phyloP scores from a whole-genome alignment of 768 basidiomycete genomes.

The Suillus brevipes region DNA sequence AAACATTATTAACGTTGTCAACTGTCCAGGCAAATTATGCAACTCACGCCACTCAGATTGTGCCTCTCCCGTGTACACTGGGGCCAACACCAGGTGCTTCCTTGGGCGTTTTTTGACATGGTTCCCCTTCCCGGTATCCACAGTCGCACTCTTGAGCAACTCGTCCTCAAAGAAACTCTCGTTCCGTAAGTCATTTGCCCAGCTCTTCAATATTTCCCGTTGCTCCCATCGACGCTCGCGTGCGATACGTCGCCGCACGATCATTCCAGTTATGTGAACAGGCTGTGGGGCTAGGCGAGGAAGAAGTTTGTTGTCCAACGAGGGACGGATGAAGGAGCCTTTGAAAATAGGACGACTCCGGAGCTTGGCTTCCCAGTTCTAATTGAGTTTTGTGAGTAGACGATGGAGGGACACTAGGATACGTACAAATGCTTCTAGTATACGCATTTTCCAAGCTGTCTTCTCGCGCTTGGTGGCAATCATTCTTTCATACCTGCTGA shows the following conservation, averaged over 20 bases:
- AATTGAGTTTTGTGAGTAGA: constrained; percentile 4
- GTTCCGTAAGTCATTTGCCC: constrained; percentile 32
- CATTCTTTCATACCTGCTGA: constrained; percentile 59
- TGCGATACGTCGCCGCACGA: constrained; percentile 46
- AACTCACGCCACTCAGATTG: neutral
- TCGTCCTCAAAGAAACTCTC: constrained; percentile 42
- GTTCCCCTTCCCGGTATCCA: too few species aligned
- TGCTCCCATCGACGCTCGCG: constrained; percentile 47
- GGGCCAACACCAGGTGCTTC: neutral
- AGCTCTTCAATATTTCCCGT: constrained; percentile 33
- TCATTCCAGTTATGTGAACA: constrained; percentile 65
- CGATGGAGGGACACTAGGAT: neutral
- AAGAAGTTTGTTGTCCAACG: constrained; percentile 65
- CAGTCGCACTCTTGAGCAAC: constrained; percentile 7
- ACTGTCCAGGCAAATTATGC: neutral
- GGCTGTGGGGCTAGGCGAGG: constrained; percentile 85
- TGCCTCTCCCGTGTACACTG: constrained; percentile 1
- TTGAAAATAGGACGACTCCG: constrained; percentile 68
- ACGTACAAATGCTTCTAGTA: constrained; percentile 55
- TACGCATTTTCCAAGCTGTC: constrained; percentile 45
- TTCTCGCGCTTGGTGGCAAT: constrained; percentile 53
- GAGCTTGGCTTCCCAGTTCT: constrained; percentile 60
- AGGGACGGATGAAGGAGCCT: constrained; percentile 66
- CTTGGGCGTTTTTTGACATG: neutral
- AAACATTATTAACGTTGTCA: neutral